These are phyloP conservation scores for Aspergillus melleus DNA, from an alignment of 2,329 filamentous ascomycete species.

Conservation along the genomic window DNA sequence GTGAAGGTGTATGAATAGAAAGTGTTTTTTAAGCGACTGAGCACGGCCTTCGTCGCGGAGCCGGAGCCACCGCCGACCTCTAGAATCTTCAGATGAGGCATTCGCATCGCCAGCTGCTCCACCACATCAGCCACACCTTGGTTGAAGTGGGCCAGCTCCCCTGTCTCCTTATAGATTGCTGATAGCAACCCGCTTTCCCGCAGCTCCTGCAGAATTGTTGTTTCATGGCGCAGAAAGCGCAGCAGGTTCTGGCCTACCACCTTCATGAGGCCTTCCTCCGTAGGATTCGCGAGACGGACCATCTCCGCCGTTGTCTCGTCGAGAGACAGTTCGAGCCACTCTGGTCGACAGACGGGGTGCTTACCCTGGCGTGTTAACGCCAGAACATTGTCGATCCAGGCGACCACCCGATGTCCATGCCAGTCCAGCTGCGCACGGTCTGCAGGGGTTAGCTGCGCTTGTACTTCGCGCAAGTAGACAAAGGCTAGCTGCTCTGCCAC, in stretches of 20 bases:
- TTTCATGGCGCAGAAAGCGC: not conserved
- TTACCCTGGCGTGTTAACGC: not conserved
- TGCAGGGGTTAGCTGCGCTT: not conserved
- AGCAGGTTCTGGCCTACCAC: not conserved
- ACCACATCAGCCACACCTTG: not conserved
- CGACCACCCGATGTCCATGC: not conserved
- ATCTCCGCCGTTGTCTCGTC: not conserved
- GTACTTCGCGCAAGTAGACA: not conserved
- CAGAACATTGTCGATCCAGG: not conserved
- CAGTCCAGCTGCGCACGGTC: not conserved
- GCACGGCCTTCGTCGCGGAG: slow-evolving; percentile 4
- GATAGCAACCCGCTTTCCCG: not conserved
- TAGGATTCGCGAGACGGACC: not conserved
- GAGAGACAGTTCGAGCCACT: not conserved
- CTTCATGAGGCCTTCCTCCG: not conserved
- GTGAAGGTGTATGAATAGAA: slow-evolving; percentile 18
- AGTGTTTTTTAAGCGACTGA: not conserved
- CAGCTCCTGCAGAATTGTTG: not conserved
- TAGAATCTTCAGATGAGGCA: slow-evolving; percentile 13
- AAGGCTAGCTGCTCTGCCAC: not conserved
- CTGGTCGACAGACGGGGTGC: not conserved
- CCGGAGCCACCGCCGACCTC: slow-evolving; percentile 22
- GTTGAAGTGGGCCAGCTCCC: not conserved
- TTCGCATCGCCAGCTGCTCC: slow-evolving; percentile 2
- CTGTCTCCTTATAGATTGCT: not conserved